Evolutionary conservation across 208 protist genomes (phyloP), one percentile per base, ranked within the genome.

Genomic region (Acanthamoeba royreba): DNA sequence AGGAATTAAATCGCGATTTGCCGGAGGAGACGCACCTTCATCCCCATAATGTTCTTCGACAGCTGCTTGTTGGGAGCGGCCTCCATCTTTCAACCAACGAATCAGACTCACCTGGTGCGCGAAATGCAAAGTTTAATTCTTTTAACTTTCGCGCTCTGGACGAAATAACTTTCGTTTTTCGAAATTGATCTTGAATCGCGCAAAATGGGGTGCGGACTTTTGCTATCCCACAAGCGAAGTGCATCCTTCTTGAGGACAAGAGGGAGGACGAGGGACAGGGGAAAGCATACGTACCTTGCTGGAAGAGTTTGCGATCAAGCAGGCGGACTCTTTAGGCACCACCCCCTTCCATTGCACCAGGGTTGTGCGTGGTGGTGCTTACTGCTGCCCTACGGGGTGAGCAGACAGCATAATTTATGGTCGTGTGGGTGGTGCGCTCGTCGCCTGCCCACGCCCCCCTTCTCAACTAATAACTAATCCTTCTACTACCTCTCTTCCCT

Each of bases 331-430:
- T 89, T 89, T 89, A 63, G 81, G 31, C 46, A 63, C 81, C 45
- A 89, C 81, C 81, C 81, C 79, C 79, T 88, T 88, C 79, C 79
- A 88, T 88, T 89, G 81, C 81, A 89, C 79, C 15, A 43, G 33
- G 79, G 79, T 88, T 88, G 79, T 88, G 79, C 79, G 79, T 88
- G 79, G 79, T 88, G 43, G 79, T 63, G 79, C 33, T 46, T 88
- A 88, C 47, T 61, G 79, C 47, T 88, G 79, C 79, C 79, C 79
- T 42, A 88, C 42, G 79, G 79, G 79, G 79, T 88, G 25, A 61
- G 49, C 79, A 52, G 79, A 88, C 79, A 88, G 79, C 79, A 88
- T 88, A 88, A 88, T 88, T 88, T 88, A 46, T 88, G 79, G 43
- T 52, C 49, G 79, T 61, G 79, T 88, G 79, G 79, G 43, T 61